Percentiles rank a stretch among this genome's conserved stretches.
Evolutionary conservation across 495 filamentous ascomycete genomes (phyloP).

Genomic region (Podospora comata): DNA sequence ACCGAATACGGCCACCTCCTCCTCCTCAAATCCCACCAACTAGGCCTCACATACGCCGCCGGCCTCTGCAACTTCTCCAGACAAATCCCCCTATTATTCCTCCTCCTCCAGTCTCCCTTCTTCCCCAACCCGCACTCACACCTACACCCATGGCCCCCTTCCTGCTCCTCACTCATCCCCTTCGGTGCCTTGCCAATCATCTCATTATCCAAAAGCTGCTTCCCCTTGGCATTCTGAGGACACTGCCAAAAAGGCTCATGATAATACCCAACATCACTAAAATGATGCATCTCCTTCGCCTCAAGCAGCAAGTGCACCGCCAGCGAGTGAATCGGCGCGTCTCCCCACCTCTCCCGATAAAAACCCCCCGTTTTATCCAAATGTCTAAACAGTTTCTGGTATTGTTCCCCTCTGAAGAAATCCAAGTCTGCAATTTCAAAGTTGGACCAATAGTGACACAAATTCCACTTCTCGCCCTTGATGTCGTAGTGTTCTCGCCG

Average conservation of each 20-base stretch:
- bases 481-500: constrained; percentile 29
- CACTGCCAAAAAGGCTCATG: constrained; percentile 50
- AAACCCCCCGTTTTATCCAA: constrained; percentile 53
- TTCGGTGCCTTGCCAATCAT: constrained; percentile 25
- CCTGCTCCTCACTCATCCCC: constrained; percentile 23
- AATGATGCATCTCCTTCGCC: constrained; percentile 52
- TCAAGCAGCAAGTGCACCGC: constrained; percentile 50
- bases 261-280: constrained; percentile 51
- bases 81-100: constrained; percentile 9
- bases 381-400: constrained; percentile 48
- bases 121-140: constrained; percentile 34
- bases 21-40: constrained; percentile 5
- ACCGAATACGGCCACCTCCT: constrained; percentile 3
- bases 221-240: constrained; percentile 42
- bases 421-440: constrained; percentile 57
- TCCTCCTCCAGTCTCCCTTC: not conserved
- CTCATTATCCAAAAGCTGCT: constrained; percentile 37
- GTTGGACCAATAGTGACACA: constrained; percentile 59
- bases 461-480: constrained; percentile 45
- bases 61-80: constrained; percentile 2
- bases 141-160: constrained; percentile 43
- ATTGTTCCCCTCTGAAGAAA: constrained; percentile 49
- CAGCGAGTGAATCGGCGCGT: constrained; percentile 52
- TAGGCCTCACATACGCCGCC: not conserved
- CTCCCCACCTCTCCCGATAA: constrained; percentile 56